Evolutionary conservation across 176 grass and related monocot species (phyloP), one percentile per base, ranked within the genome.

Genomic region (Neostapfia colusana): DNA sequence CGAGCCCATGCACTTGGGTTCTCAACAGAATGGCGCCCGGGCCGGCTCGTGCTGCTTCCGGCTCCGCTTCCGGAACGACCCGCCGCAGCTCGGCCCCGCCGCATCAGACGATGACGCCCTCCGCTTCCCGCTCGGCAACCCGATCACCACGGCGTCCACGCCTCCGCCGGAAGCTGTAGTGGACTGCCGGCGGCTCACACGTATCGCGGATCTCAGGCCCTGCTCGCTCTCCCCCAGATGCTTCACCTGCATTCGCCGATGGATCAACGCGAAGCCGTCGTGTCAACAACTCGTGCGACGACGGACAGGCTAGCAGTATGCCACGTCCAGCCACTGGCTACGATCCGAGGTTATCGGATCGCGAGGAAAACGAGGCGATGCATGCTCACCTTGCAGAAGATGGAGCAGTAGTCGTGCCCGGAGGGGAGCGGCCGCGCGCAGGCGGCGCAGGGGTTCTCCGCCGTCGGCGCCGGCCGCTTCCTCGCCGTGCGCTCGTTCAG

Each of bases 401-500:
- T 14, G 28, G 81, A 88, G 56, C 81, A 88, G 45, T 64, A 84
- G 63, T 84, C 45, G 55, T 84, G 63, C 5, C 54, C 69, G 5
- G 55, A 63, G 3, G 76, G 9, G 15, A 88, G 76, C 37, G 69
- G 76, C 26, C 86, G 76, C 9, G 75, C 43, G 63, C 86, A 83
- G 24, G 81, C 69, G 1, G 63, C 80, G 74, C 80, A 83, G 54
- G 86, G 81, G 43, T 88, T 88, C 43, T 69, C 75, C 4, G 69
- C 75, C 0, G 63, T 36, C 3, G 60, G 53, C 5, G 62, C 63
- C 25, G 81, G 63, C 16, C 81, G 69, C 75, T 84, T 88, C 81
- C 86, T 74, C 53, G 70, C 81, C 63, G 70, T 88, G 25, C 81
- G 86, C 70, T 88, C 86, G 62, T 83, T 88, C 53, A 88, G 75